phyloP scores from a whole-genome alignment of 2,329 filamentous ascomycete species.

The Trichoderma citrinoviride region DNA sequence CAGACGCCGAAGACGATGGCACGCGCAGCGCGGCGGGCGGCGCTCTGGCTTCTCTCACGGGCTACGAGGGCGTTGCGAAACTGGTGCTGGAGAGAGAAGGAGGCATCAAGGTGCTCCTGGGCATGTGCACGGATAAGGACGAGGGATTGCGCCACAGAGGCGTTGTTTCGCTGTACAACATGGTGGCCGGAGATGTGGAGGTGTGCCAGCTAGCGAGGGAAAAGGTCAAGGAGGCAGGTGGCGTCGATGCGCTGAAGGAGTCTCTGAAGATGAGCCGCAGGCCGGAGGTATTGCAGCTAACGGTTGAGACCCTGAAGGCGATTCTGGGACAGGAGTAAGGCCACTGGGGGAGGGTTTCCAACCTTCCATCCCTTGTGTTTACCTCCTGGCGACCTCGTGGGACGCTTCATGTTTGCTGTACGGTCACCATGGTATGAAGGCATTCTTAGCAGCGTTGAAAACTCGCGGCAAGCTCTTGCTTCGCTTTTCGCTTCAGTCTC shows the following conservation, averaged over 20 bases:
- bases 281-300: constrained; percentile 67
- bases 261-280: constrained; percentile 67
- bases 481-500: background rate
- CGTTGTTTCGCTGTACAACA: constrained; percentile 70
- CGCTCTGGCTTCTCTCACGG: constrained; percentile 79
- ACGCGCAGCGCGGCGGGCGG: constrained; percentile 85
- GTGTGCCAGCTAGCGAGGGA: constrained; percentile 59
- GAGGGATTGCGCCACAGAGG: constrained; percentile 71
- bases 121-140: constrained; percentile 69
- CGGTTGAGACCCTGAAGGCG: constrained; percentile 70
- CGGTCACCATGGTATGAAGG: background rate
- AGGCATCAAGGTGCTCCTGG: constrained; percentile 76
- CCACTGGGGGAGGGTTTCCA: background rate
- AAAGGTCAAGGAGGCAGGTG: constrained; percentile 60
- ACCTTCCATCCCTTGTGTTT: background rate
- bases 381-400: background rate
- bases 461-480: background rate
- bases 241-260: constrained; percentile 65
- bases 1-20: constrained; percentile 76
- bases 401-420: background rate
- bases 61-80: constrained; percentile 70
- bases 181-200: constrained; percentile 65
- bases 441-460: background rate
- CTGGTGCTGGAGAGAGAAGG: constrained; percentile 68
- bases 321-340: constrained; percentile 48